Base-by-base conservation (phyloP, 1,139 yeast species). In the Ogataea hybrid region DNA sequence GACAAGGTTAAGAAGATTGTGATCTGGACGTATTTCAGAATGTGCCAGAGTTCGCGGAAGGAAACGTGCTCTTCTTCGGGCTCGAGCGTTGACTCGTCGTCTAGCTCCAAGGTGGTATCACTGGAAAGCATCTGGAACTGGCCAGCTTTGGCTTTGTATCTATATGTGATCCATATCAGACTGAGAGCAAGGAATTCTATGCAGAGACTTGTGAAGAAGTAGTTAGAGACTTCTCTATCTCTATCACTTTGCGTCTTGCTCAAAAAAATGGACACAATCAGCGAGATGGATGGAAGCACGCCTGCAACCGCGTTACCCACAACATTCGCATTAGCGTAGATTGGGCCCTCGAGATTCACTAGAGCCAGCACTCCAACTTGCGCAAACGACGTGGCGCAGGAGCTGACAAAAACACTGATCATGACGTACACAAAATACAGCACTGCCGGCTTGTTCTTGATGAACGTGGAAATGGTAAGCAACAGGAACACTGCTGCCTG, bases 281-380 rank as follows among this genome's bases (percentile, higher is more conserved):
- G 69, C 0, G 95, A 84, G 12, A 84, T 63, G 0, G 96, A 80
- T 1, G 97, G 97, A 38, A 90, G 67, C 0, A 90, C 95, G 1
- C 97, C 97, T 0, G 97, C 89, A 11, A 90, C 69, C 0, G 96
- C 96, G 62, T 92, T 96, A 1, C 98, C 98, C 5, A 89, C 89
- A 85, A 92, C 86, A 4, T 85, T 85, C 0, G 86, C 95, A 56
- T 90, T 95, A 12, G 90, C 87, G 58, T 81, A 87, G 3, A 79
- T 72, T 4, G 88, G 77, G 2, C 95, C 94, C 60, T 81, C 71
- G 3, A 85, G 82, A 56, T 85, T 86, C 3, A 86, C 94, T 25
- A 87, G 72, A 2, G 97, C 95, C 81, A 89, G 80, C 14, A 87
- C 75, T 7, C 97, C 97, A 57, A 88, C 92, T 58, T 92, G 98